Evolutionary conservation across 2,329 filamentous ascomycete genomes (phyloP), one percentile per base, ranked within the genome.

Genomic region (Macroventuria anomochaeta): DNA sequence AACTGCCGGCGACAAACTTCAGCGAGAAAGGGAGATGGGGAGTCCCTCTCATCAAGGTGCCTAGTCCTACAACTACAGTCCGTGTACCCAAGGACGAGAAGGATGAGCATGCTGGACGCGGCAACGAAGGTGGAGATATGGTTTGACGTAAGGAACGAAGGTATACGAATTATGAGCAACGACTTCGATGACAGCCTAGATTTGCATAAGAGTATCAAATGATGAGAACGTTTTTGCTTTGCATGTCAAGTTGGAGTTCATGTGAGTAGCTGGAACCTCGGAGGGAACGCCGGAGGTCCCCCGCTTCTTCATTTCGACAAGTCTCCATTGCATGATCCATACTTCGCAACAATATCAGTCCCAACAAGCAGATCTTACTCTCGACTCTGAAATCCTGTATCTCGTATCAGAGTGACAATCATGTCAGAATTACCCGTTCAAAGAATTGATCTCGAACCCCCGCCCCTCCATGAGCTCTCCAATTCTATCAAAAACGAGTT

Each of bases 1-100:
- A 62, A 25, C 20, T 60, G 12, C 57, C 59, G n/a, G 52, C 59
- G 10, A 53, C 46, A 2, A 58, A 58, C 21, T 48, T 58, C 17
- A 28, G 34, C 7, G 28, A 48, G 11, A 13, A 53, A 12, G 46
- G 52, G 2, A 62, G 43, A 40, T 48, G 36, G 46, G 46, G 15
- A 7, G 25, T 21, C 2, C 29, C 46, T 7, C 36, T 40, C 6
- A 40, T 34, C 21, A 28, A 11, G 15, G 21, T 34, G 15, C 46
- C 46, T 34, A 21, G 28, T 18, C 21, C 15, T 11, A 20, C 7
- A 10, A 6, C 18, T 12, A 11, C 5, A 6, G 13, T 29, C 6
- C 10, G 6, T n/a, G 21, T 20, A 11, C n/a, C 3, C 8, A 20
- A 17, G 21, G 28, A 7, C 8, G 20, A 20, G 13, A 40, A 39